Conservation (phyloP, 179 eudicot genomes). For the Camellia oleifera region DNA sequence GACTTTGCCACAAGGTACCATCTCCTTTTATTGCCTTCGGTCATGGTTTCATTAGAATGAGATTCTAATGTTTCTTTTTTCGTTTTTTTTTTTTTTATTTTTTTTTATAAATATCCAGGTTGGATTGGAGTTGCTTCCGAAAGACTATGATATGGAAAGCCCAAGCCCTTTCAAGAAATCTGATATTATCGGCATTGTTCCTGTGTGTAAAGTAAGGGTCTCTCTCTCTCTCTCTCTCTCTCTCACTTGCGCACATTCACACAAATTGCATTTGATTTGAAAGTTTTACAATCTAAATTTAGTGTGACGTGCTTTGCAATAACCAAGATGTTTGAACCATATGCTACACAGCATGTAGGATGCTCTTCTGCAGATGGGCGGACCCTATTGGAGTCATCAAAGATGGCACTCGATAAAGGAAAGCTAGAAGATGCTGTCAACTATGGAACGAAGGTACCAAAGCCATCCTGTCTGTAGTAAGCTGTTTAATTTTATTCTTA, state of each 20-base stretch:
- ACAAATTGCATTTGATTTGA: not conserved
- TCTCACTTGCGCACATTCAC: not conserved
- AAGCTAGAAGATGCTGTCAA: conserved; percentile 96
- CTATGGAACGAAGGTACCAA: conserved; percentile 78
- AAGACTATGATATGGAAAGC: conserved; percentile 82
- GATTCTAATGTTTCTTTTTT: not conserved
- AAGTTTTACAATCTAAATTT: not conserved
- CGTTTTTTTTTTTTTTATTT: not conserved
- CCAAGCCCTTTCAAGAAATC: conserved; percentile 70
- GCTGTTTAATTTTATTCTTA: not conserved
- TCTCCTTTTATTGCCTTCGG: not conserved
- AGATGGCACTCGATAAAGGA: conserved; percentile 97
- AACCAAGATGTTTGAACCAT: not conserved
- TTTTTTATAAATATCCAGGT: conserved; percentile 40
- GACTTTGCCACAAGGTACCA: conserved; percentile 86
- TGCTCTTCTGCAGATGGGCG: conserved; percentile 97
- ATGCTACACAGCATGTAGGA: conserved; percentile 69
- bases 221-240: not conserved
- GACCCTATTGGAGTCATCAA: conserved; percentile 81
- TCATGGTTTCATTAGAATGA: not conserved
- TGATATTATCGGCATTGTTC: conserved; percentile 86
- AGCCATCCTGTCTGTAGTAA: conserved; percentile 5
- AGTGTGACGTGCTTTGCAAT: not conserved
- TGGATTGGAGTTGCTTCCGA: conserved; percentile 90
- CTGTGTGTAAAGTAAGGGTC: conserved; percentile 76